These are phyloP conservation scores for Amauroascus verrucosus DNA, from an alignment of 2,329 filamentous ascomycete species.

Conservation along the genomic window DNA sequence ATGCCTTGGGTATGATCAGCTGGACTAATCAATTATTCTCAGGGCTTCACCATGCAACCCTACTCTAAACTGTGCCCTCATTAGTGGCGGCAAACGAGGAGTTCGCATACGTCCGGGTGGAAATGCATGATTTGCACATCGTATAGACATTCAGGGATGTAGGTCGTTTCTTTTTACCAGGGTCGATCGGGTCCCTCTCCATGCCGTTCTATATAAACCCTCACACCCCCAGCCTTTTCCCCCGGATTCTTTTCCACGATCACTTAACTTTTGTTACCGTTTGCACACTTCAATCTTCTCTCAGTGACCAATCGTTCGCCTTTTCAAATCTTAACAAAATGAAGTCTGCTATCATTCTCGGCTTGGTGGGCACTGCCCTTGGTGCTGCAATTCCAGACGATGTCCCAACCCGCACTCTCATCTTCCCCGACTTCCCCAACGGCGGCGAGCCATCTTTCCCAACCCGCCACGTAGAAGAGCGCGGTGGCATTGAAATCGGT, in stretches of 20 bases:
- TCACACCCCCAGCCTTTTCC: constrained; percentile 5
- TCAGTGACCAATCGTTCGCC: neutral
- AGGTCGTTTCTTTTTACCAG: constrained; percentile 3
- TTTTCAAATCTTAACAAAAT: constrained; percentile 8
- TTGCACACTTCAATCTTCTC: neutral
- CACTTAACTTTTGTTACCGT: neutral
- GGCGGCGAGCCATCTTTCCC: constrained; percentile 5
- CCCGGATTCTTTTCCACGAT: constrained; percentile 3
- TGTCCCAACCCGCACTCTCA: constrained; percentile 11
- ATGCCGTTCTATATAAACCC: constrained; percentile 14
- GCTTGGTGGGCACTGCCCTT: constrained; percentile 19
- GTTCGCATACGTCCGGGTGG: constrained; percentile 10
- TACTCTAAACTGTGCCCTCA: constrained; percentile 3
- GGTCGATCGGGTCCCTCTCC: neutral
- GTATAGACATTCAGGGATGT: constrained; percentile 8
- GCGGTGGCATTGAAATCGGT: constrained; percentile 5
- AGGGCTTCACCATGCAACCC: constrained; percentile 10
- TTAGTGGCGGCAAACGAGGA: constrained; percentile 13
- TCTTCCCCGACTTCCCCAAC: constrained; percentile 13
- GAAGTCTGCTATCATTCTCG: constrained; percentile 16
- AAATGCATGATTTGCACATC: constrained; percentile 10
- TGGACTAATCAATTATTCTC: neutral
- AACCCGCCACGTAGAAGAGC: constrained; percentile 11
- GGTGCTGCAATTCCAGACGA: constrained; percentile 9
- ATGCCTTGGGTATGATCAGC: constrained; percentile 11